These are phyloP conservation scores for Fonsecaea monophora DNA, from an alignment of 2,329 filamentous ascomycete genomes.

Conservation along the genomic window DNA sequence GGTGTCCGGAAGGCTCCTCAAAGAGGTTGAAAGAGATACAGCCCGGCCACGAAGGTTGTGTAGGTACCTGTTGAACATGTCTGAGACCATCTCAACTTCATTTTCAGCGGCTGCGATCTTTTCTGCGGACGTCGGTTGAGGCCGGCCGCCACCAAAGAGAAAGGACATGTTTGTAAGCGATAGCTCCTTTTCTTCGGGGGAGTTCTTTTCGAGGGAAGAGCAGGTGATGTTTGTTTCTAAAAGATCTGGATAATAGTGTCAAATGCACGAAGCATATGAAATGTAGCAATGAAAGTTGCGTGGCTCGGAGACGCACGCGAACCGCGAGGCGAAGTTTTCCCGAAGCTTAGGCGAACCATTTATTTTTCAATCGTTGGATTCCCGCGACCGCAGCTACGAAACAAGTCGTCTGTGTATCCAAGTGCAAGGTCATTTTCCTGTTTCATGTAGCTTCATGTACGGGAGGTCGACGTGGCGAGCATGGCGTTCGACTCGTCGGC, in stretches of 20 bases:
- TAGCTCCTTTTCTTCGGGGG: not conserved
- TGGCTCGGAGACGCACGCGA: constrained; percentile 1
- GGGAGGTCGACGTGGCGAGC: constrained; percentile 48
- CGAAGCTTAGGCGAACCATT: constrained; percentile 43
- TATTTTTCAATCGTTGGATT: constrained; percentile 9
- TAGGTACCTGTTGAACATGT: constrained; percentile 94
- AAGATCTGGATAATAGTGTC: not conserved
- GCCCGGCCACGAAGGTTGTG: not conserved
- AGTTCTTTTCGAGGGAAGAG: not conserved
- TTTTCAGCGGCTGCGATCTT: constrained; percentile 96
- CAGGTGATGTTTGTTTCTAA: not conserved
- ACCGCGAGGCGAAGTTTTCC: constrained; percentile 16
- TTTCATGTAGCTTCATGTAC: constrained; percentile 47
- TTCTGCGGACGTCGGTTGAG: constrained; percentile 91
- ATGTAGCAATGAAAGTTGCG: constrained; percentile 13
- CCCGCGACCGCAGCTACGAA: not conserved
- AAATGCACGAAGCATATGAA: not conserved
- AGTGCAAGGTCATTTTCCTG: not conserved
- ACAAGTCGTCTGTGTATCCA: not conserved
- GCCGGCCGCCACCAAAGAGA: constrained; percentile 71
- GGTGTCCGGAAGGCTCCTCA: not conserved
- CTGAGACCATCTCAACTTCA: constrained; percentile 92
- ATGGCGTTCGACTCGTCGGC: constrained; percentile 41
- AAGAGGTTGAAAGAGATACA: not conserved
- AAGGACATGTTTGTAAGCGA: constrained; percentile 67